Conservation (phyloP, 192 early-diverging fungal genomes). For the Diversispora eburnea region DNA sequence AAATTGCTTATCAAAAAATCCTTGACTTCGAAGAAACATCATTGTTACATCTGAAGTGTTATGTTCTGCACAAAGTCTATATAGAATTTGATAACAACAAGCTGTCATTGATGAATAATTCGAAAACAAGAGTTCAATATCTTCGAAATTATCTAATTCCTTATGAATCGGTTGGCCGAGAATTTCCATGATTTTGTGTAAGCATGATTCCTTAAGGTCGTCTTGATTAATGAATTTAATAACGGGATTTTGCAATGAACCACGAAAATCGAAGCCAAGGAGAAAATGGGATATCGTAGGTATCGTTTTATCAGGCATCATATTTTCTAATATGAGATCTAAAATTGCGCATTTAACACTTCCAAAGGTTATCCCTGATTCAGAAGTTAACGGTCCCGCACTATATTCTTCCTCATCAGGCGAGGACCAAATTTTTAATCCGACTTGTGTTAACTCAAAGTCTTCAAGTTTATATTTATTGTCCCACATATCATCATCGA, state of each 20-base stretch:
- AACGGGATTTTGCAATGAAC: constrained; percentile 29
- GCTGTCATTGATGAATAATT: constrained; percentile 79
- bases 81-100: constrained; percentile 86
- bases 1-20: constrained; percentile 75
- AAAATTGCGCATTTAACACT: constrained; percentile 78
- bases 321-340: constrained; percentile 79
- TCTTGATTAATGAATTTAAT: constrained; percentile 34
- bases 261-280: constrained; percentile 70
- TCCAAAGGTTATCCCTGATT: constrained; percentile 30
- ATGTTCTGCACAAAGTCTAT: constrained; percentile 70
- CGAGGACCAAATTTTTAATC: constrained; percentile 37
- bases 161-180: constrained; percentile 47
- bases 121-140: constrained; percentile 29
- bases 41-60: constrained; percentile 66
- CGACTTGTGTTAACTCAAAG: constrained; percentile 31
- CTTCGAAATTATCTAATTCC: constrained; percentile 34
- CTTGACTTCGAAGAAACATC: constrained; percentile 73
- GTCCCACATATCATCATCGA: constrained; percentile 36
- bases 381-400: constrained; percentile 40
- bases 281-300: constrained; percentile 88
- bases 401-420: constrained; percentile 16
- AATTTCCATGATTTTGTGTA: constrained; percentile 64
- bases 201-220: constrained; percentile 44
- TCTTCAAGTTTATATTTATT: constrained; percentile 21
- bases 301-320: constrained; percentile 47